phyloP scores from a whole-genome alignment of 1,284 basidiomycete genomes.

The Mrakiaceae sp. region DNA sequence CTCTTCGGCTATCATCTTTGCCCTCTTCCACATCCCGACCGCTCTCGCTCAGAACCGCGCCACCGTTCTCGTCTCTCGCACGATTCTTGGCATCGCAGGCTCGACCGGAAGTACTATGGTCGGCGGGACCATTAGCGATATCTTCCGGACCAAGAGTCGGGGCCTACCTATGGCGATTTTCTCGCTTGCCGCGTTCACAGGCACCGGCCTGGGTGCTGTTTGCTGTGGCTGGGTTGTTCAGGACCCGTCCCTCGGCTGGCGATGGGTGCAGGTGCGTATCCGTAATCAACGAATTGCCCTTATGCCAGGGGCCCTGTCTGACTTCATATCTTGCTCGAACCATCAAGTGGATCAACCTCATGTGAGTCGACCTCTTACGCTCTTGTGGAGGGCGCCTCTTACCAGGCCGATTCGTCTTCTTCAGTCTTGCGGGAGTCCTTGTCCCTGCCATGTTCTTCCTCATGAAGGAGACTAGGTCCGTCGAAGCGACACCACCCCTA shows the following conservation, averaged over 20 bases:
- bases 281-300: background rate
- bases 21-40: constrained; percentile 7
- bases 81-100: constrained; percentile 57
- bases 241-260: background rate
- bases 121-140: constrained; percentile 62
- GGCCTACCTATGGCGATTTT: constrained; percentile 62
- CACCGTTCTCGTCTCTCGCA: constrained; percentile 54
- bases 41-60: constrained; percentile 35
- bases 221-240: constrained; percentile 50
- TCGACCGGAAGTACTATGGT: constrained; percentile 57
- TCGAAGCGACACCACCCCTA: background rate
- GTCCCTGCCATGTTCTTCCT: constrained; percentile 26
- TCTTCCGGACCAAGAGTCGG: constrained; percentile 52
- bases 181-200: constrained; percentile 46
- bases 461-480: constrained; percentile 29
- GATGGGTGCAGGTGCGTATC: background rate
- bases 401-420: constrained; percentile 63
- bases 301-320: background rate
- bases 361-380: background rate
- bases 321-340: background rate
- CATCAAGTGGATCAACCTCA: background rate
- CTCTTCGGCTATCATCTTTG: background rate
- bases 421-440: constrained; percentile 38
- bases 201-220: constrained; percentile 53
- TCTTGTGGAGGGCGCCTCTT: constrained; percentile 56